phyloP scores from a whole-genome alignment of 495 filamentous ascomycete genomes.

The Hypoxylon crocopeplum region DNA sequence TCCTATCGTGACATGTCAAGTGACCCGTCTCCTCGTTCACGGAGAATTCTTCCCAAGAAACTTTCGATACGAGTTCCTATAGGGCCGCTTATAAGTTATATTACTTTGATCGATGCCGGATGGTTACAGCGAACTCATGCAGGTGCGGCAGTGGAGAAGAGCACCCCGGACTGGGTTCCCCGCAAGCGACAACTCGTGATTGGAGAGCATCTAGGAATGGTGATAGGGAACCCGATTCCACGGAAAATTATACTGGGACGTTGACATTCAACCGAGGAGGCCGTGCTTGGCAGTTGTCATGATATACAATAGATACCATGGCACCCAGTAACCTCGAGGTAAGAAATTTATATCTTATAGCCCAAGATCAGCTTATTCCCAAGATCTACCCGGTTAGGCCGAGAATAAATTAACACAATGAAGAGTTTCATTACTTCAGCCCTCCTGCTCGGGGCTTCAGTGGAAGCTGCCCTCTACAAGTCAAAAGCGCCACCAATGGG shows the following conservation, averaged over 20 bases:
- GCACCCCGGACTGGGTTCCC: constrained; percentile 18
- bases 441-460: constrained; percentile 18
- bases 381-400: neutral
- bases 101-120: constrained; percentile 3
- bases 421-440: constrained; percentile 9
- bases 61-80: constrained; percentile 6
- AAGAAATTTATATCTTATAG: no score
- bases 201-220: constrained; percentile 2
- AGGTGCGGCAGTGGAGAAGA: constrained; percentile 10
- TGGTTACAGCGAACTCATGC: constrained; percentile 8
- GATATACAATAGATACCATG: no score
- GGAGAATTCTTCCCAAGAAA: no score
- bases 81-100: constrained; percentile 29
- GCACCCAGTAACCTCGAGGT: no score
- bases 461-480: constrained; percentile 27
- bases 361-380: neutral
- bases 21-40: no score
- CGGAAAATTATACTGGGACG: neutral
- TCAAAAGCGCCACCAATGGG: constrained; percentile 39
- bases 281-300: no score
- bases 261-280: no score
- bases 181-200: constrained; percentile 16
- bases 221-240: constrained; percentile 10
- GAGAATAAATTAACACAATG: constrained; percentile 2
- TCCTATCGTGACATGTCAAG: no score